These are phyloP conservation scores for Lachnellula hyalina DNA, from an alignment of 2,329 filamentous ascomycete genomes.

Conservation along the genomic window DNA sequence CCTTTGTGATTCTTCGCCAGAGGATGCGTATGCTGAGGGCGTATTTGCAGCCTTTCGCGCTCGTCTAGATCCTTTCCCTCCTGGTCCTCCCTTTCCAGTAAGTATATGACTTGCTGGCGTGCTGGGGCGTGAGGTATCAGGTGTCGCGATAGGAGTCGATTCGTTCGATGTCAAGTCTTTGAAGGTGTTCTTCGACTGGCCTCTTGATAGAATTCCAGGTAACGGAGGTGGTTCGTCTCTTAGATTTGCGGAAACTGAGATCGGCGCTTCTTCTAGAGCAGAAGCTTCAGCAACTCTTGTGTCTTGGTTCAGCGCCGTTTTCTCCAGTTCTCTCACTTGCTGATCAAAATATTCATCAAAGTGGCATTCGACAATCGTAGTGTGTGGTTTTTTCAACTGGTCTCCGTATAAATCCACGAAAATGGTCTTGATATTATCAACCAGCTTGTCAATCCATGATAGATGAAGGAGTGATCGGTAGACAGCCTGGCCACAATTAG, in stretches of 20 bases:
- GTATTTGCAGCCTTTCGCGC: conserved; percentile 65
- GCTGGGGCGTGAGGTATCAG: conserved; percentile 71
- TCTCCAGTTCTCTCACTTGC: conserved; percentile 77
- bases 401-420: conserved; percentile 88
- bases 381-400: conserved; percentile 75
- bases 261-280: conserved; percentile 20
- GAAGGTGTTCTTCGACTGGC: conserved; percentile 26
- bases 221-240: conserved; percentile 47
- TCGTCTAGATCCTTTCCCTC: conserved; percentile 72
- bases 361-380: conserved; percentile 71
- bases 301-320: conserved; percentile 38
- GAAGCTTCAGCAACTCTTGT: conserved; percentile 22
- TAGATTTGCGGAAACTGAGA: conserved; percentile 16
- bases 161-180: conserved; percentile 40
- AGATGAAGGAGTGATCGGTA: conserved; percentile 94
- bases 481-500: conserved; percentile 61
- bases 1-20: conserved; percentile 71
- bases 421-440: conserved; percentile 89
- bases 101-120: conserved; percentile 69
- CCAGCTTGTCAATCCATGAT: conserved; percentile 93
- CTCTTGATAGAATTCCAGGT: conserved; percentile 29
- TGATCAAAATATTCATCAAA: conserved; percentile 96
- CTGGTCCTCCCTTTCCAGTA: conserved; percentile 68
- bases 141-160: conserved; percentile 63
- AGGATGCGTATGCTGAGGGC: conserved; percentile 61